A percentile compares a stretch with the other conserved stretches of the same genome.
Conservation (phyloP, 2,329 filamentous ascomycete species). For the Pleurostoma richardsiae region DNA sequence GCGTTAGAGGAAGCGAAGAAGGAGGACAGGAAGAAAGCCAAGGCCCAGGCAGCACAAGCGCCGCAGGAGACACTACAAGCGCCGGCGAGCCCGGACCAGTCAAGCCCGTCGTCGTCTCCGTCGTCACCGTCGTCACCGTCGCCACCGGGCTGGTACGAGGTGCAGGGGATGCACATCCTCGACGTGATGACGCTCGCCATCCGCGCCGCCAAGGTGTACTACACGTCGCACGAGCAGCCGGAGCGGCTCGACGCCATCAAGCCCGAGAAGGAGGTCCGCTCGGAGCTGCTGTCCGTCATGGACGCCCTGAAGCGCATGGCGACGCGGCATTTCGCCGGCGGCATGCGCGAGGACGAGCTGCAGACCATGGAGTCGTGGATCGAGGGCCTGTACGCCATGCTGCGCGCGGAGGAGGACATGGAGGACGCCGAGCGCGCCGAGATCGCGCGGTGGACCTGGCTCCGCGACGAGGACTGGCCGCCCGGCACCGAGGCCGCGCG, state of each 20-base stretch:
- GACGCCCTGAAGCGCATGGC: constrained; percentile 92
- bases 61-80: constrained; percentile 9
- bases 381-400: constrained; percentile 67
- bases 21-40: constrained; percentile 18
- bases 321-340: constrained; percentile 77
- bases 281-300: constrained; percentile 79
- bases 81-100: constrained; percentile 14
- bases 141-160: constrained; percentile 68
- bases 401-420: constrained; percentile 70
- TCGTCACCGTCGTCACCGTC: constrained; percentile 9
- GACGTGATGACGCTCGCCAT: constrained; percentile 95
- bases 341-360: constrained; percentile 74
- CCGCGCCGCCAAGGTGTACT: constrained; percentile 90
- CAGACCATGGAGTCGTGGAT: constrained; percentile 77
- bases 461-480: constrained; percentile 68
- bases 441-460: constrained; percentile 74
- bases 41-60: constrained; percentile 15
- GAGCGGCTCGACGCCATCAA: constrained; percentile 82
- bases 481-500: constrained; percentile 63
- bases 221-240: constrained; percentile 85
- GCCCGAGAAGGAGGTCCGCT: constrained; percentile 77
- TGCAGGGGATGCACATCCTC: constrained; percentile 87
- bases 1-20: constrained; percentile 57
- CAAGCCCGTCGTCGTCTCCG: constrained; percentile 8
- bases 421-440: constrained; percentile 69